Base-by-base conservation (phyloP, 2,329 filamentous ascomycete species). In the Cladosporium sp. region DNA sequence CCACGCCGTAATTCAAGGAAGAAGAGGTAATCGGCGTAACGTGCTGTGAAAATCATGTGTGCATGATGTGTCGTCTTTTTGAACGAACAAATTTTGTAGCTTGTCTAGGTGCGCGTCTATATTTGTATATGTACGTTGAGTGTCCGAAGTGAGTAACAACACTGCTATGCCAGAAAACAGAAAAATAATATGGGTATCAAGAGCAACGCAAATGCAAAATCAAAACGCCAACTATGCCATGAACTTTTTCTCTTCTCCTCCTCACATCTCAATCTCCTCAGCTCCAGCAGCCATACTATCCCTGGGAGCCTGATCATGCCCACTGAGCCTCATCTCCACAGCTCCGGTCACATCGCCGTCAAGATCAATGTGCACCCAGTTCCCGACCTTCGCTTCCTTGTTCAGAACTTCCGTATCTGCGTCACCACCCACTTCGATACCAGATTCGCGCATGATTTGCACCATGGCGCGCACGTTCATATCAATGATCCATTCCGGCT, bases 381-480 rank as follows among this genome's bases (percentile, higher is more conserved):
- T 50, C 39, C 57, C 51, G 7, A 63, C 54, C 9, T 55, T 55
- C 16, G 41, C 50, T 0, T 57, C 52, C 32, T 56, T 55, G 29
- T 60, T 54, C 15, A 67, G 62, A 4, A 72, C 59, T 43, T 75
- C 72, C 30, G 64, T 43, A 51, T 75, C 72, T 15, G 60, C 51
- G 4, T 59, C 59, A 30, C 68, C 70, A 3, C 69, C 69, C 3
- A 77, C 67, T 52, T 73, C 66, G 1, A 69, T 58, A 0, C 69
- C 68, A 11, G 58, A 59, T 27, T 74, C 66, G n/a, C 74, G 60
- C 35, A 87, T 67, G 76, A 88, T 55, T 73, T 97, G 61, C 83
- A 96, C 69, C 68, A 96, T 60, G 77, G 96, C 54, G 69, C 96
- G 54, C 79, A 89, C 35, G 83, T 97, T 70, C 82, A 98, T 73